These are phyloP conservation scores for Sordaria brevicollis DNA, from an alignment of 495 filamentous ascomycete genomes.

Conservation along the genomic window DNA sequence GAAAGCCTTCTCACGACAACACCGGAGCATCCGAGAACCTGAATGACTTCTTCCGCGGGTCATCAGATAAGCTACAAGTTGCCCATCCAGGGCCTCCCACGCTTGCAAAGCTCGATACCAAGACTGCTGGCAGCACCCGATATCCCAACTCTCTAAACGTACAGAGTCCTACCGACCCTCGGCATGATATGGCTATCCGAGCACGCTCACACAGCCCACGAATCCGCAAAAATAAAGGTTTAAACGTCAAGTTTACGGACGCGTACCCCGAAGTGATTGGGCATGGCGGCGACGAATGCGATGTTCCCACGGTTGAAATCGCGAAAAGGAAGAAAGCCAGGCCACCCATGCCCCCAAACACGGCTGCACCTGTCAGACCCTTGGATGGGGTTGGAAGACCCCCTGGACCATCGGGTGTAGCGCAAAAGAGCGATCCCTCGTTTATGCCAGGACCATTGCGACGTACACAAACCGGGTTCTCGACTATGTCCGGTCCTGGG, in stretches of 20 bases:
- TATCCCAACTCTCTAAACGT: slow-evolving; percentile 33
- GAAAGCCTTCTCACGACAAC: slow-evolving; percentile 29
- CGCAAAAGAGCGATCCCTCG: slow-evolving; percentile 13
- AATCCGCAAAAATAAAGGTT: slow-evolving; percentile 38
- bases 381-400: slow-evolving; percentile 9
- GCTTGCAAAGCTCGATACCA: slow-evolving; percentile 37
- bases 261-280: slow-evolving; percentile 68
- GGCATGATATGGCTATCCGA: slow-evolving; percentile 20
- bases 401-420: slow-evolving; percentile 9
- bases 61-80: slow-evolving; percentile 30
- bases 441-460: slow-evolving; percentile 30
- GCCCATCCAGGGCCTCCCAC: slow-evolving; percentile 28
- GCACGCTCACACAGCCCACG: slow-evolving; percentile 22
- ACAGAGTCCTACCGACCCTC: slow-evolving; percentile 13
- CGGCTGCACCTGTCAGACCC: slow-evolving; percentile 12
- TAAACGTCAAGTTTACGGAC: slow-evolving; percentile 62
- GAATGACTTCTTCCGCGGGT: slow-evolving; percentile 34
- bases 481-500: slow-evolving; percentile 17
- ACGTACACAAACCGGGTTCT: slow-evolving; percentile 40
- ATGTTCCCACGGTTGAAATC: slow-evolving; percentile 58
- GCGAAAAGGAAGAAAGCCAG: slow-evolving; percentile 39
- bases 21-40: slow-evolving; percentile 26
- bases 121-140: slow-evolving; percentile 24
- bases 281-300: slow-evolving; percentile 76
- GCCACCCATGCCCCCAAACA: slow-evolving; percentile 21